A percentile compares a stretch with the other conserved stretches of the same genome.
Conservation (phyloP, 805 yeast species). For the Millerago galiae region DNA sequence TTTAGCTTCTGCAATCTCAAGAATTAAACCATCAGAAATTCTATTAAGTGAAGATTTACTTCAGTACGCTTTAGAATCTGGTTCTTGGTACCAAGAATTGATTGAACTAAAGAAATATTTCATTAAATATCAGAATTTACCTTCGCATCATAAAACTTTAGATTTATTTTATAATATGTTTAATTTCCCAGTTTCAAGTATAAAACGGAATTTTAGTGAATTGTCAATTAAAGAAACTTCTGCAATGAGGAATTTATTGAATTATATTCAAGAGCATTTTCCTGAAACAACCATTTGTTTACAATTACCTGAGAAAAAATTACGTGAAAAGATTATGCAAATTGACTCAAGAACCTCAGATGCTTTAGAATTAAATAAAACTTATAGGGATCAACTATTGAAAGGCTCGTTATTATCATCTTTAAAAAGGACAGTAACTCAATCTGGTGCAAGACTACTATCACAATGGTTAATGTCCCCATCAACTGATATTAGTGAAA, state of each 20-base stretch:
- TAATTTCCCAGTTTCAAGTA: conserved; percentile 23
- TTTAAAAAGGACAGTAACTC: conserved; percentile 67
- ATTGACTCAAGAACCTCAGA: conserved; percentile 77
- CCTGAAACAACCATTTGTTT: conserved; percentile 62
- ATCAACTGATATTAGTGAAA: conserved; percentile 48
- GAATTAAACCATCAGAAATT: conserved; percentile 80
- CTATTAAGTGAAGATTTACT: conserved; percentile 46
- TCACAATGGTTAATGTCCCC: conserved; percentile 84
- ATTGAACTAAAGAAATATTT: conserved; percentile 56
- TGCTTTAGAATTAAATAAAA: conserved; percentile 63
- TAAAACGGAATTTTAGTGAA: conserved; percentile 22
- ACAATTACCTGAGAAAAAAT: conserved; percentile 57
- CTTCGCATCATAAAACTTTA: conserved; percentile 34
- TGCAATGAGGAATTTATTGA: conserved; percentile 56
- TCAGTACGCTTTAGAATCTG: conserved; percentile 32
- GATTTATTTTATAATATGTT: conserved; percentile 35
- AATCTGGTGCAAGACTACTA: conserved; percentile 75
- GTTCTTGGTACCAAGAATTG: conserved; percentile 51
- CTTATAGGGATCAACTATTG: conserved; percentile 49
- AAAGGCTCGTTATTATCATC: conserved; percentile 69
- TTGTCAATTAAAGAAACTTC: conserved; percentile 44
- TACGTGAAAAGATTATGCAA: conserved; percentile 51
- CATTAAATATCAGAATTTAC: conserved; percentile 40
- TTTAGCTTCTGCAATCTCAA: conserved; percentile 61
- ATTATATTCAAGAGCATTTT: conserved; percentile 66